A percentile compares a stretch with the other conserved stretches of the same genome.
phyloP scores from a whole-genome alignment of 257 asterid species.

The Handroanthus guayacan region DNA sequence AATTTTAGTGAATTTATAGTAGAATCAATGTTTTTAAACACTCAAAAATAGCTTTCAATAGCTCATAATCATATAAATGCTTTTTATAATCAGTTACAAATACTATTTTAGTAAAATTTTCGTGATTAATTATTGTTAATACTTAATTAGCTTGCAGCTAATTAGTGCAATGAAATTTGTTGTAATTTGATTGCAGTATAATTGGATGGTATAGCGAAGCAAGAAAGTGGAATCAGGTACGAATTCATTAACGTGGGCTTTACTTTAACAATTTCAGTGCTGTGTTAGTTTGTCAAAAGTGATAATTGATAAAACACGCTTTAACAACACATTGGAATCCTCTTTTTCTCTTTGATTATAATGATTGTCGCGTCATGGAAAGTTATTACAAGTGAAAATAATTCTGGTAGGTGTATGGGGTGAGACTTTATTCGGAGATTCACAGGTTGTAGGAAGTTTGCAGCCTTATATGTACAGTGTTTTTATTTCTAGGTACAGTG shows the following conservation, averaged over 20 bases:
- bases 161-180: not conserved
- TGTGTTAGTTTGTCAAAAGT: constrained; percentile 32
- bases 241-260: constrained; percentile 12
- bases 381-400: constrained; percentile 30
- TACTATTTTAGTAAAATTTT: not conserved
- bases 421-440: constrained; percentile 29
- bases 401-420: constrained; percentile 34
- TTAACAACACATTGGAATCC: constrained; percentile 29
- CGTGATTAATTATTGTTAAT: not conserved
- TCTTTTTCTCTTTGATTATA: constrained; percentile 1
- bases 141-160: not conserved
- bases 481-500: constrained; percentile 16
- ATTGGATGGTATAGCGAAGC: constrained; percentile 84
- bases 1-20: too few relatives aligned
- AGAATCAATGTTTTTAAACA: too few relatives aligned
- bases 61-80: not conserved
- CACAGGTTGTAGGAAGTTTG: not conserved
- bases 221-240: constrained; percentile 90
- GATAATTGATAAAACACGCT: constrained; percentile 7
- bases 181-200: constrained; percentile 55
- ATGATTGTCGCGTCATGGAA: constrained; percentile 26
- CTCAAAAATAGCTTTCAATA: too few relatives aligned
- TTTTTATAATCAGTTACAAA: not conserved
- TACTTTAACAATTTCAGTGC: constrained; percentile 21
- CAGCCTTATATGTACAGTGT: not conserved